Evolutionary conservation across 805 yeast species (phyloP), one percentile per base, ranked within the genome.

Genomic region (Peterozyma xylosa): DNA sequence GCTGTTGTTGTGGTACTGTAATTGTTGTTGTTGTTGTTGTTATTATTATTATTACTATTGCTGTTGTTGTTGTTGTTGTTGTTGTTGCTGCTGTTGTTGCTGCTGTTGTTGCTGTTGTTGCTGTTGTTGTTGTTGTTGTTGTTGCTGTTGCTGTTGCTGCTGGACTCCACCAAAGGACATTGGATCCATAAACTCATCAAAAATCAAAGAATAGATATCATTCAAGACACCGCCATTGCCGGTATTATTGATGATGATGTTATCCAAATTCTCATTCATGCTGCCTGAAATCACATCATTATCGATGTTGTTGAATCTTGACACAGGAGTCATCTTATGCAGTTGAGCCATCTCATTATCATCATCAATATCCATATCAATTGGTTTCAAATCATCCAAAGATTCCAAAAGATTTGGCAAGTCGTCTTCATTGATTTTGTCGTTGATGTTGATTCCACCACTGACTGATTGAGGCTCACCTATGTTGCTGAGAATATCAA

Each of bases 161-260:
- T 21, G 27, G 13, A 32, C 33, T 15, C 30, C 38, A 14, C 60
- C 54, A 42, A 62, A 62, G 9, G 63, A 58, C 55, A 55, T 52
- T 5, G 67, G 67, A 47, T 64, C 70, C 44, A 63, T 61, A 49
- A 59, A 61, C 37, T 69, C 74, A 48, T 68, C 73, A 51, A 68
- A 68, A n/a, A 71, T 66, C 52, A 70, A 51, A 1, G 73, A 65
- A 47, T 71, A 71, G 41, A 71, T 67, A 49, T 72, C 76, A 36
- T 61, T 62, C 47, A 68, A 53, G 17, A 65, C 56, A 36, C 56
- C 67, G 41, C 29, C 21, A 37, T 34, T 40, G 30, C 17, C 15
- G 37, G 33, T 45, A 45, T 34, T 41, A 42, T 16, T 44, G 39
- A 17, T 38, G 41, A 17, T 42, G 43, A 37, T 21, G 7, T 21